Conservation (phyloP, 2,329 filamentous ascomycete species). For the Botrytis deweyae region DNA sequence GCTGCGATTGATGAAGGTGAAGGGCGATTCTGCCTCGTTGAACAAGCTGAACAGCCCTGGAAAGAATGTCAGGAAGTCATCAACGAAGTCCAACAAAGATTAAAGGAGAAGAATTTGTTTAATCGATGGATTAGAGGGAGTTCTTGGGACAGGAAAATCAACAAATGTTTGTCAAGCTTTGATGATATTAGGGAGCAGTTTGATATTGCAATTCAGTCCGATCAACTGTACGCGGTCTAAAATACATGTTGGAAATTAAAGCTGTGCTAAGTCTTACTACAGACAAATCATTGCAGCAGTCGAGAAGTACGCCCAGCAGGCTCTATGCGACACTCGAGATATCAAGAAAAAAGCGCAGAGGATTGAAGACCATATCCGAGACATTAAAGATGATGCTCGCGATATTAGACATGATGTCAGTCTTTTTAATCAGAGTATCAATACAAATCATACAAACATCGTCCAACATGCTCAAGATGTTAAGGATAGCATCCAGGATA, state of each 20-base stretch:
- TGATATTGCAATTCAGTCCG: constrained; percentile 7
- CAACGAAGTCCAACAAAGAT: neutral
- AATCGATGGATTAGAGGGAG: neutral
- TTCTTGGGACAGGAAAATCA: neutral
- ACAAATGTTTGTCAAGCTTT: neutral
- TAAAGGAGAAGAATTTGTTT: constrained; percentile 1
- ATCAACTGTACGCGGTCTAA: neutral
- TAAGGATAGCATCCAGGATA: neutral
- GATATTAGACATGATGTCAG: neutral
- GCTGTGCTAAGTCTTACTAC: neutral
- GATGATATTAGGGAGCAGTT: neutral
- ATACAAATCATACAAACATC: neutral
- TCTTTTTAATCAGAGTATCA: neutral
- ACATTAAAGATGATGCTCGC: neutral
- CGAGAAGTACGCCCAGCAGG: neutral
- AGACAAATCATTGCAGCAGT: neutral
- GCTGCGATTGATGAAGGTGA: constrained; percentile 2
- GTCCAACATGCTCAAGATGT: neutral
- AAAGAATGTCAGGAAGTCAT: neutral
- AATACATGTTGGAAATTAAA: neutral
- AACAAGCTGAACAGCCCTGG: neutral
- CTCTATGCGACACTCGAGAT: neutral
- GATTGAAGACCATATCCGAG: neutral
- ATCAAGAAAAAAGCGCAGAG: neutral
- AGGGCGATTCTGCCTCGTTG: neutral